These are phyloP conservation scores for Favolaschia claudopus DNA, from an alignment of 768 basidiomycete species.

Conservation along the genomic window DNA sequence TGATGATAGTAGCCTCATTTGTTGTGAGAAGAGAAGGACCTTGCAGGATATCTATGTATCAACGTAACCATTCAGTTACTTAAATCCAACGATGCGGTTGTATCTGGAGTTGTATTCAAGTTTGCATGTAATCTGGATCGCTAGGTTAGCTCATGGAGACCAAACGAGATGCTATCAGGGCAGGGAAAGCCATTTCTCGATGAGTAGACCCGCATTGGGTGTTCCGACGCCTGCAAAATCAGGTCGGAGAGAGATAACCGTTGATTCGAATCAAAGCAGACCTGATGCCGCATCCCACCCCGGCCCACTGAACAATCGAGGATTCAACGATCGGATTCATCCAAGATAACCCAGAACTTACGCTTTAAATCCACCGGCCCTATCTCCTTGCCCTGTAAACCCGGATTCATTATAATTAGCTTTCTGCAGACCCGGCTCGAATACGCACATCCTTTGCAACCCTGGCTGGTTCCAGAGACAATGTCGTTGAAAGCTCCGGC, in stretches of 20 bases:
- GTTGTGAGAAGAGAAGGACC: too few relatives aligned
- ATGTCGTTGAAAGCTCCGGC: constrained; percentile 50
- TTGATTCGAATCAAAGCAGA: constrained; percentile 12
- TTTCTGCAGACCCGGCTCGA: neutral
- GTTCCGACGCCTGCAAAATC: constrained; percentile 47
- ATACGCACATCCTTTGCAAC: constrained; percentile 49
- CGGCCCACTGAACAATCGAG: constrained; percentile 33
- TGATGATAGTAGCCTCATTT: too few relatives aligned
- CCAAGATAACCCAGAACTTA: constrained; percentile 27
- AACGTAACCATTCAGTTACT: too few relatives aligned
- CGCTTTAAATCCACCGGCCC: constrained; percentile 43
- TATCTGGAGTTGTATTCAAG: too few relatives aligned
- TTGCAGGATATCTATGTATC: too few relatives aligned
- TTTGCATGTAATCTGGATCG: too few relatives aligned
- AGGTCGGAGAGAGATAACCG: neutral
- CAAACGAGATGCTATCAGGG: too few relatives aligned
- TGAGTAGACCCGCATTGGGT: constrained; percentile 49
- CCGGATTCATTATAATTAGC: neutral
- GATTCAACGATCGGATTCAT: neutral
- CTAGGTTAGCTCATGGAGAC: too few relatives aligned
- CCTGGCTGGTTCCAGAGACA: constrained; percentile 50
- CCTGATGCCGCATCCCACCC: constrained; percentile 57
- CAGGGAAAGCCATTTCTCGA: constrained; percentile 46
- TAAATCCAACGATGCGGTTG: too few relatives aligned
- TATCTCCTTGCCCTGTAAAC: constrained; percentile 40